Evolutionary conservation across 768 basidiomycete genomes (phyloP).

Genomic region (Suillus cothurnatus): DNA sequence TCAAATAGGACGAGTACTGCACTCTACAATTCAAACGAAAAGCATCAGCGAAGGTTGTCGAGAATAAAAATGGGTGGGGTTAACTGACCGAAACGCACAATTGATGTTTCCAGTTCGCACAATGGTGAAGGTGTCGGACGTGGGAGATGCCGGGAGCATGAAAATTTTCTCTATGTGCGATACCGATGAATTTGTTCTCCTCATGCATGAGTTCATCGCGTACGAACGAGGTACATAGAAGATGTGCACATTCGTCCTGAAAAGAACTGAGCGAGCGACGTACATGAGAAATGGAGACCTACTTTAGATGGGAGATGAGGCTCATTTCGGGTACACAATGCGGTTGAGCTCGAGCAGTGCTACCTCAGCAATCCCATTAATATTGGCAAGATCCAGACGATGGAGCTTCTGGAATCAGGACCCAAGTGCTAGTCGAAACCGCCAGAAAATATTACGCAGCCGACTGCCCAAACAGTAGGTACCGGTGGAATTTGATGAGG

Average conservation of each 20-base stretch:
- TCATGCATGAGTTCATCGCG: background rate
- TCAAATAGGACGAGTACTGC: background rate
- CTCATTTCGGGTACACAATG: background rate
- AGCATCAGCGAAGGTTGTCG: background rate
- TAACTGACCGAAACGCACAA: background rate
- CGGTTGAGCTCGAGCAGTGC: background rate
- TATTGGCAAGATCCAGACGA: background rate
- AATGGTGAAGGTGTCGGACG: background rate
- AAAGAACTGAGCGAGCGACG: background rate
- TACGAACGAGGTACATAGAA: background rate
- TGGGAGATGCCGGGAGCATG: background rate
- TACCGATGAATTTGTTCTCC: background rate
- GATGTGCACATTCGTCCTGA: background rate
- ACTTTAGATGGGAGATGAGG: background rate
- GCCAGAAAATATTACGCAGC: background rate
- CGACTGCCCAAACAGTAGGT: background rate
- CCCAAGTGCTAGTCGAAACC: background rate
- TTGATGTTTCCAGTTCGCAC: background rate
- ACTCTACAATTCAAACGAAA: background rate
- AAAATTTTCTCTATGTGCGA: background rate
- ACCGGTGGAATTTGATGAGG: background rate
- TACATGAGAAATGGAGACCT: background rate
- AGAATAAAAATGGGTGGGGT: background rate
- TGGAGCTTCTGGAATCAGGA: background rate
- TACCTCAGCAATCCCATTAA: background rate